Conservation (phyloP, 2,329 filamentous ascomycete genomes). For the Fusarium buxicola region DNA sequence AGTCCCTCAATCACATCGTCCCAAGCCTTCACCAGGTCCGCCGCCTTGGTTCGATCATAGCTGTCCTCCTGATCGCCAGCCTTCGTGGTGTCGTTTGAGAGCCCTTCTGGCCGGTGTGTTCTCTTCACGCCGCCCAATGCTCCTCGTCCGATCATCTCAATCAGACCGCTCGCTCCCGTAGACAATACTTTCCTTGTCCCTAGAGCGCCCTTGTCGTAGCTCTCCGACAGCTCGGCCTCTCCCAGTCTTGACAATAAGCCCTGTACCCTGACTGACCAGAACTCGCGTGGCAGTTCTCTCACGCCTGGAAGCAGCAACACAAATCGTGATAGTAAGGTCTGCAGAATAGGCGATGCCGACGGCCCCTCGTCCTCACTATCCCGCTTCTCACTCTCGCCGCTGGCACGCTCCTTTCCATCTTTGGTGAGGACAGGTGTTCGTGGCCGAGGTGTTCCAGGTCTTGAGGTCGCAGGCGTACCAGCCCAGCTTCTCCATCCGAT, state of each 20-base stretch:
- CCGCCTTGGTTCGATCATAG: constrained; percentile 70
- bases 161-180: constrained; percentile 75
- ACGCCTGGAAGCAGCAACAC: constrained; percentile 75
- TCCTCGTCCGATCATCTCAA: constrained; percentile 77
- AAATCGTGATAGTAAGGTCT: constrained; percentile 74
- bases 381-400: constrained; percentile 30
- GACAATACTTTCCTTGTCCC: constrained; percentile 80
- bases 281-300: constrained; percentile 69
- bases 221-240: constrained; percentile 79
- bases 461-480: constrained; percentile 41
- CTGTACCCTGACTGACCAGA: constrained; percentile 73
- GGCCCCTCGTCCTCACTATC: constrained; percentile 42
- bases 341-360: constrained; percentile 73
- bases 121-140: constrained; percentile 66
- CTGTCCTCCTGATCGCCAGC: constrained; percentile 33
- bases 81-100: background rate
- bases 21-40: constrained; percentile 73
- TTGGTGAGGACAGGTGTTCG: constrained; percentile 41
- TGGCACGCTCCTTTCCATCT: constrained; percentile 10
- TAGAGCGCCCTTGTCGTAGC: constrained; percentile 82
- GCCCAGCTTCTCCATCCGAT: constrained; percentile 35
- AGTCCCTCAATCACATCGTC: constrained; percentile 73
- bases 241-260: constrained; percentile 71
- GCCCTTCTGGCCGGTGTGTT: constrained; percentile 10
- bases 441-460: constrained; percentile 45